Evolutionary conservation across 2,329 filamentous ascomycete genomes (phyloP), one percentile per base, ranked within the genome.

Genomic region (Dothistroma pini): DNA sequence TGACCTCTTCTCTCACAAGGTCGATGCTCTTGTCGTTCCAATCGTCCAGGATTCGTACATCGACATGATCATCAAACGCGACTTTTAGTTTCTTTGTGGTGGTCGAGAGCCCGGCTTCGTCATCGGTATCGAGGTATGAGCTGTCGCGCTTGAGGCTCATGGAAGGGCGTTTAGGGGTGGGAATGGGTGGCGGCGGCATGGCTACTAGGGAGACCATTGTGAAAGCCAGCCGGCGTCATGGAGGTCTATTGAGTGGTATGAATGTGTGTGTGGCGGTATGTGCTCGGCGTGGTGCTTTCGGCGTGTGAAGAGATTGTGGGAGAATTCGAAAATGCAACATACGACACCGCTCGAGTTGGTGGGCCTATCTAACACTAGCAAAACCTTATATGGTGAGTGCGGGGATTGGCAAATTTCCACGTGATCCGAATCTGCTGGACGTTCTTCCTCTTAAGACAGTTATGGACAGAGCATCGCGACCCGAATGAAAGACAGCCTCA

Each of bases 1-100:
- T 80, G 22, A 88, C 84, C 71, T 87, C 84, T 71, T 87, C 84
- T 57, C 81, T 81, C 57, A 87, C 79, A 53, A 87, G 77, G 52
- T 83, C 81, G 59, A 79, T 74, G 60, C 80, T 81, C 75, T 85
- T 86, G 64, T 83, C 81, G 60, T 74, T 75, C 60, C 74, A 76
- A 58, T 78, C 75, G 56, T 79, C 77, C 56, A 79, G 71, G 62
- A 79, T 76, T 52, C 73, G 74, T 32, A 81, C 74, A 60, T 81
- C 75, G 55, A 81, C 76, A 54, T 79, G 75, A 49, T 78, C 77
- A 58, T 80, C 75, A 63, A 82, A 83, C 0, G 79, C 78, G 29
- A 83, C 80, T 56, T 75, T 77, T 41, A 76, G 74, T 61, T 74
- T 74, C 68, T 83, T 83, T 47, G 71, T 72, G 38, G 76, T 74